Evolutionary conservation across 306 rosid genomes (phyloP).

Genomic region (Vachellia pachyceras): DNA sequence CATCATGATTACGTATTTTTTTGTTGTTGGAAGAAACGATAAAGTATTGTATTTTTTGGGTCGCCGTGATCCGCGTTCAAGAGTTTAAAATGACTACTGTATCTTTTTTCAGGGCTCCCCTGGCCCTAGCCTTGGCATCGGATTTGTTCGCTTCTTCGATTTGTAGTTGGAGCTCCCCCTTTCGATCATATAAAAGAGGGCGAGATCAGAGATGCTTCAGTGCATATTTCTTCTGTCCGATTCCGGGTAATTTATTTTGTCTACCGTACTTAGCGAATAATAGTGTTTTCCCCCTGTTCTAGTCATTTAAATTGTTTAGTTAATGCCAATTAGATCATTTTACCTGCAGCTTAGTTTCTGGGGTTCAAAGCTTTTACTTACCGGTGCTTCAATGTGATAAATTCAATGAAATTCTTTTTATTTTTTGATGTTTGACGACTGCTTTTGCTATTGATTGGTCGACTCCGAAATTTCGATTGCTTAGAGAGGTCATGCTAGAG

Average conservation of each 20-base stretch:
- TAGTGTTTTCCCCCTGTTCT: not conserved
- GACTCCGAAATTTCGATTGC: slow-evolving; percentile 35
- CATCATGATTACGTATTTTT: too few species aligned
- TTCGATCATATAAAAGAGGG: not conserved
- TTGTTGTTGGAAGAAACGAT: too few species aligned
- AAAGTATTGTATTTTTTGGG: too few species aligned
- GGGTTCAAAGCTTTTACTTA: not conserved
- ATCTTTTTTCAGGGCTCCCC: not conserved
- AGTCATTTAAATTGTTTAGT: not conserved
- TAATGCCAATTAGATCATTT: not conserved
- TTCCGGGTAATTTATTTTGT: slow-evolving; percentile 66
- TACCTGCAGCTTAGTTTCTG: not conserved
- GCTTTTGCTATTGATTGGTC: slow-evolving; percentile 1
- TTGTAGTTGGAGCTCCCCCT: not conserved
- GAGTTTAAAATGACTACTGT: too few species aligned
- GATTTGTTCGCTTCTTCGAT: not conserved
- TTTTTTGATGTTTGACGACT: not conserved
- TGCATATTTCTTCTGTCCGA: slow-evolving; percentile 96
- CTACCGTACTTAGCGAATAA: not conserved
- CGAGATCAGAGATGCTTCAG: slow-evolving; percentile 71
- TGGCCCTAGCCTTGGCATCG: too few species aligned
- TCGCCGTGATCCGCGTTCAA: too few species aligned
- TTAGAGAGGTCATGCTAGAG: slow-evolving; percentile 93
- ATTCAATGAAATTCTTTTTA: not conserved
- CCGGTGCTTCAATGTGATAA: not conserved